These are phyloP conservation scores for Blastocystis sp. DNA, from an alignment of 352 stramenopile species.

Conservation along the genomic window DNA sequence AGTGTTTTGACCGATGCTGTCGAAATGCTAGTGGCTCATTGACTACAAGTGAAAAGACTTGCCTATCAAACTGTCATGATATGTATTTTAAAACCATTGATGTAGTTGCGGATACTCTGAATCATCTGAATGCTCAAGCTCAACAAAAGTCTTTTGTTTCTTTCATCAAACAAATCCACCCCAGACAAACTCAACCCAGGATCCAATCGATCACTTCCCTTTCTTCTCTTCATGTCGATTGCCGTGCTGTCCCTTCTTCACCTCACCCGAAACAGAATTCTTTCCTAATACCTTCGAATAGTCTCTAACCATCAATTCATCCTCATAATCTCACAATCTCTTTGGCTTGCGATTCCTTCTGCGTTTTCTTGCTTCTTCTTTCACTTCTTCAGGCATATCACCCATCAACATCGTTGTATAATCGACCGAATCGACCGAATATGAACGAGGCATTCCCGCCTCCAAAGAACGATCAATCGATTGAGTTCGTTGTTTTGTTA, in stretches of 20 bases:
- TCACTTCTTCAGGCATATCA: slow-evolving; percentile 46
- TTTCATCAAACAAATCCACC: slow-evolving; percentile 1
- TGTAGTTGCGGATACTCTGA: slow-evolving; percentile 18
- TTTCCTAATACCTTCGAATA: not conserved
- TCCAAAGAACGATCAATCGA: slow-evolving; percentile 42
- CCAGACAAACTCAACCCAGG: not conserved
- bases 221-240: not conserved
- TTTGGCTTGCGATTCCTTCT: not conserved
- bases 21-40: not conserved
- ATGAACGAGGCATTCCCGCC: slow-evolving; percentile 29
- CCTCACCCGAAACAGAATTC: no score
- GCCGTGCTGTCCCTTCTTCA: not conserved
- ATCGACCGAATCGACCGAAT: slow-evolving; percentile 45
- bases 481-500: slow-evolving; percentile 44
- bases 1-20: slow-evolving; percentile 23
- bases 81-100: slow-evolving; percentile 33
- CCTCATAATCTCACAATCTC: not conserved
- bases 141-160: not conserved
- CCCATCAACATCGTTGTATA: slow-evolving; percentile 60
- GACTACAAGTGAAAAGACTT: slow-evolving; percentile 16
- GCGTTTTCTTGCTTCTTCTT: slow-evolving; percentile 29
- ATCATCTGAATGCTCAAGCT: not conserved
- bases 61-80: slow-evolving; percentile 35
- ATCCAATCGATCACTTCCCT: not conserved
- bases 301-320: not conserved